phyloP scores from a whole-genome alignment of 108 stramenopile species.

The Cyclotella baltica region DNA sequence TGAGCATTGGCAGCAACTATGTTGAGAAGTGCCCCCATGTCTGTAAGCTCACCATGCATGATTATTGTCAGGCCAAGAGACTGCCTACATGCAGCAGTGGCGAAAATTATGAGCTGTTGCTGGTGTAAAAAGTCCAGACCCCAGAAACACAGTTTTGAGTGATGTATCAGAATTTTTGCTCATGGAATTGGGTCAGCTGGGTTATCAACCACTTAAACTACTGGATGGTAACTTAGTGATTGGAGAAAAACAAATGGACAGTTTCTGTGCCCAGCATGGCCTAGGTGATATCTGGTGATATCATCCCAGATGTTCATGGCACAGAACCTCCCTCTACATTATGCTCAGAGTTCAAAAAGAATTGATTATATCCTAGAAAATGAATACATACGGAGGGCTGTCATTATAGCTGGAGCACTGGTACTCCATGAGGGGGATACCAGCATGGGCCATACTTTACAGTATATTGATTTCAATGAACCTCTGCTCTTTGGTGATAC shows the following conservation, averaged over 20 bases:
- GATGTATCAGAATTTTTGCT: background rate
- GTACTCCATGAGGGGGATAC: background rate
- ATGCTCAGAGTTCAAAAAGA: background rate
- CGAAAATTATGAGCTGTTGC: background rate
- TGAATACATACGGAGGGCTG: background rate
- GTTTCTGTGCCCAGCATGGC: background rate
- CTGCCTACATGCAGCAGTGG: background rate
- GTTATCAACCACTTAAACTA: slow-evolving; percentile 2
- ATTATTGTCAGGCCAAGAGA: background rate
- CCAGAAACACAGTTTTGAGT: background rate
- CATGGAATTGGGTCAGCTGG: background rate
- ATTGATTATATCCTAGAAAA: slow-evolving; percentile 12
- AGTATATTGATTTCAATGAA: background rate
- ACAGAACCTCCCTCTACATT: background rate
- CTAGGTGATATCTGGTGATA: background rate
- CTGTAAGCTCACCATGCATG: background rate
- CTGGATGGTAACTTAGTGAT: background rate
- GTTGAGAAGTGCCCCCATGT: too few relatives aligned
- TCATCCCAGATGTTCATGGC: background rate
- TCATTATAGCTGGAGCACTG: background rate
- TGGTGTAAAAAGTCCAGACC: background rate
- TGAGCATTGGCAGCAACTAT: background rate
- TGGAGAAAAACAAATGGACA: background rate
- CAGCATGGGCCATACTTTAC: background rate
- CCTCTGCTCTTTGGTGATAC: background rate